A percentile compares a stretch with the other conserved stretches of the same genome.
Conservation (phyloP, 192 early-diverging fungal species). For the Gorgonomyces haynaldii region DNA sequence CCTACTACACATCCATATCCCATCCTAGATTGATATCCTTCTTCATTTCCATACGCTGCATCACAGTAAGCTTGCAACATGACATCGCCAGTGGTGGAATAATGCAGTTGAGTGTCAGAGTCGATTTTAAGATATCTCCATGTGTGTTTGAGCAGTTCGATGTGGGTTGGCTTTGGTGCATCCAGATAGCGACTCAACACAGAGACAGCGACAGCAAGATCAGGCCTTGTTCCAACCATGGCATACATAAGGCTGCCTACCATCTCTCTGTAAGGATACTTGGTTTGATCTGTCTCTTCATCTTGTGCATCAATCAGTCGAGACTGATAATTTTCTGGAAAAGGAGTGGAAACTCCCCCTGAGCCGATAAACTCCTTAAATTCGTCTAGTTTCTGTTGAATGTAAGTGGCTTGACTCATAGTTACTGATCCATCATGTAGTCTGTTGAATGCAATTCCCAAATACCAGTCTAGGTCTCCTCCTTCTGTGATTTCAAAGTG, state of each 20-base stretch:
- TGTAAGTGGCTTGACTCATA: conserved; percentile 5
- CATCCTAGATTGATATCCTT: not conserved
- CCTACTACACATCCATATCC: not conserved
- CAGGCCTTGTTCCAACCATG: conserved; percentile 14
- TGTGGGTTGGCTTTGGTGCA: not conserved
- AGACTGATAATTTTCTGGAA: not conserved
- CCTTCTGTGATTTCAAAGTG: not conserved
- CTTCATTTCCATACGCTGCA: not conserved
- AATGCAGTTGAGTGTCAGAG: not conserved
- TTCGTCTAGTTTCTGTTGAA: not conserved
- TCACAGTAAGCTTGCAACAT: not conserved
- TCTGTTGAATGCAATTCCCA: not conserved
- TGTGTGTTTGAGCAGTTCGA: not conserved
- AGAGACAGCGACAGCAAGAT: conserved; percentile 11
- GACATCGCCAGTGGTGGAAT: not conserved
- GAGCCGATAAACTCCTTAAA: not conserved
- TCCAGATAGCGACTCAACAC: not conserved
- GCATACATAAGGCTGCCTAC: conserved; percentile 16
- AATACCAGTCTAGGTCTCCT: not conserved
- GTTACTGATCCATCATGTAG: not conserved
- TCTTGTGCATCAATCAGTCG: conserved; percentile 1
- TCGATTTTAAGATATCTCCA: not conserved
- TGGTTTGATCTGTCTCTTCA: not conserved
- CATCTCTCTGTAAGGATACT: conserved; percentile 9
- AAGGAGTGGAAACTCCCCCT: conserved; percentile 1